A percentile compares a stretch with the other conserved stretches of the same genome.
phyloP scores from a whole-genome alignment of 768 basidiomycete genomes.

The Pseudohyphozyma bogoriensis region DNA sequence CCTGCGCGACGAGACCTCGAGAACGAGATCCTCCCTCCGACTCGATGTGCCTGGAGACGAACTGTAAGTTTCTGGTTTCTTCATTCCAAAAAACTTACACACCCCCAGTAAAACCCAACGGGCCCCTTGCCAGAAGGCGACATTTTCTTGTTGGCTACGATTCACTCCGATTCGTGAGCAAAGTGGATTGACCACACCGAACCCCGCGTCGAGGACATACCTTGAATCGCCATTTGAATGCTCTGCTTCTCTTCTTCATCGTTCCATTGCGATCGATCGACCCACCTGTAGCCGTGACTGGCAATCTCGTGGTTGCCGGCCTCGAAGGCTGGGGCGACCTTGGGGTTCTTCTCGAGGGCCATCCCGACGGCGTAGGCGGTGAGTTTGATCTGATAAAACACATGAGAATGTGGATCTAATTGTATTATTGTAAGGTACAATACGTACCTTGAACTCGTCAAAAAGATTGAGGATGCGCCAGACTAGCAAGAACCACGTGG shows the following conservation, averaged over 20 bases:
- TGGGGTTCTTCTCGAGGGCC: conserved; percentile 29
- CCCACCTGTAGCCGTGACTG: conserved; percentile 35
- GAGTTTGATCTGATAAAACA: too few relatives aligned
- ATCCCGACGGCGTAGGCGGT: conserved; percentile 31
- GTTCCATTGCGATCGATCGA: conserved; percentile 23
- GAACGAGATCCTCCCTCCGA: conserved; percentile 14
- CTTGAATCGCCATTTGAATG: conserved; percentile 30
- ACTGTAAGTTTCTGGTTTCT: too few relatives aligned
- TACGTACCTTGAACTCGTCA: conserved; percentile 27
- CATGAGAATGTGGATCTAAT: too few relatives aligned
- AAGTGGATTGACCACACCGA: not conserved
- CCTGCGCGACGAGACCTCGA: conserved; percentile 30
- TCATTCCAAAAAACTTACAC: too few relatives aligned
- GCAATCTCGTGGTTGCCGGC: conserved; percentile 31
- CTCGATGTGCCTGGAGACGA: not conserved
- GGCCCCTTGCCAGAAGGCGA: conserved; percentile 29
- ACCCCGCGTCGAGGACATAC: too few relatives aligned
- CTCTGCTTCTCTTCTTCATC: conserved; percentile 30
- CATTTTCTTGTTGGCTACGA: conserved; percentile 22
- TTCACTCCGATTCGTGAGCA: not conserved
- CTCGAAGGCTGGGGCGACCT: conserved; percentile 19
- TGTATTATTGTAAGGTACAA: too few relatives aligned
- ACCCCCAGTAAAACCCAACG: conserved; percentile 25
- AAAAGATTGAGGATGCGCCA: conserved; percentile 33
- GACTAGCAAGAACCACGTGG: too few relatives aligned